These are phyloP conservation scores for Aschersonia sp. DNA, from an alignment of 2,329 filamentous ascomycete genomes.

Conservation along the genomic window DNA sequence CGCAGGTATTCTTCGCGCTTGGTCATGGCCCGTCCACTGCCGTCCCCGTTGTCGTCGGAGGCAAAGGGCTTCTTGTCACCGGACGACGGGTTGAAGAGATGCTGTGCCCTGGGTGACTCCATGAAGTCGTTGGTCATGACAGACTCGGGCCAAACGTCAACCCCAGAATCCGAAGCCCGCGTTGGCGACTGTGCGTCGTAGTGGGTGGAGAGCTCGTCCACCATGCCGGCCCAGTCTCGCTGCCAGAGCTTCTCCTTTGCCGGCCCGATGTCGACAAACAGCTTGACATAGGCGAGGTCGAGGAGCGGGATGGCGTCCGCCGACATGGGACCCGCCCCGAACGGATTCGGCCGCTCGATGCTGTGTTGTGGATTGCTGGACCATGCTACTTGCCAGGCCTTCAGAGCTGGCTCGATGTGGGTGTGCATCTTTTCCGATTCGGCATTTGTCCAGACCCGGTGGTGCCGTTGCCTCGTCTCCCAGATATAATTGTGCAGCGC, in stretches of 20 bases:
- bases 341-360: conserved; percentile 72
- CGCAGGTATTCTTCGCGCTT: conserved; percentile 77
- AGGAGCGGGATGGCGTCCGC: conserved; percentile 83
- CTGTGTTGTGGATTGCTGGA: conserved; percentile 73
- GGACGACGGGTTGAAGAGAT: conserved; percentile 31
- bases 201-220: conserved; percentile 69
- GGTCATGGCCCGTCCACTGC: conserved; percentile 34
- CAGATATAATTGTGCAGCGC: conserved; percentile 96
- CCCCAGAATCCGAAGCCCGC: conserved; percentile 29
- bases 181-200: conserved; percentile 50
- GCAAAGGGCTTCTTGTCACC: not conserved
- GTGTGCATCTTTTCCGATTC: conserved; percentile 94
- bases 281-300: conserved; percentile 78
- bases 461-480: conserved; percentile 86
- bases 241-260: conserved; percentile 93
- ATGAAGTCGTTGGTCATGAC: conserved; percentile 29
- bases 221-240: conserved; percentile 83
- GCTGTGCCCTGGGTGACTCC: conserved; percentile 34
- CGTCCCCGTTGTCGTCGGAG: conserved; percentile 3
- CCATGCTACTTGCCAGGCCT: conserved; percentile 92
- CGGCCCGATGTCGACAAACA: conserved; percentile 85
- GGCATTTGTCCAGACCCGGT: conserved; percentile 75
- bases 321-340: conserved; percentile 65
- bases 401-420: conserved; percentile 84
- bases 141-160: conserved; percentile 32